Base-by-base conservation (phyloP, 768 basidiomycete species). In the Cystobasidium ongulense region DNA sequence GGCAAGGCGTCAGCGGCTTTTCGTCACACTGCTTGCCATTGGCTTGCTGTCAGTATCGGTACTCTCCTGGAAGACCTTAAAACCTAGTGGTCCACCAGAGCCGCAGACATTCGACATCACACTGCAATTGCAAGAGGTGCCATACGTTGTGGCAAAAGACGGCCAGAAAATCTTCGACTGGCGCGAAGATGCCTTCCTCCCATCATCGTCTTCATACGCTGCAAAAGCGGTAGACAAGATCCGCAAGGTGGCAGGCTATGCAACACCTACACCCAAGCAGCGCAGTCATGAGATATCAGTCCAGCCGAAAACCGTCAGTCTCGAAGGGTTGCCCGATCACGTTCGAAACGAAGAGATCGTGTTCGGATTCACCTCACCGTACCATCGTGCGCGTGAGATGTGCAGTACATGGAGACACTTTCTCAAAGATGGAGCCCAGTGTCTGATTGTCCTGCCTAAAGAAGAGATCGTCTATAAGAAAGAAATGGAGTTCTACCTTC, bases 401-500 rank as follows among this genome's bases (percentile, higher is more conserved):
- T 67, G 65, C 50, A 31, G 25, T 25, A 67, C 65, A 31, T 67
- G 65, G 65, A 67, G 27, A 25, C 65, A 67, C 65, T 67, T 67
- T 27, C 36, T 67, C 4, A 46, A 15, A 23, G 1, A 35, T 21
- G 41, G 74, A 35, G 72, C 77, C 46, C 35, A 46, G 0, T 78
- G 77, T 63, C 25, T 78, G n/a, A 61, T 78, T 35, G 50, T 76
- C 21, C 41, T 78, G 10, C 66, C 54, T 8, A n/a, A 27, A 21
- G 72, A 77, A 23, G 75, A 78, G 72, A 57, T 52, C 3, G 31
- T 27, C 1, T 27, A 17, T 15, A 75, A 76, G 25, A 54, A 74
- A 2, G 29, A 66, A 50, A 43, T 73, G 25, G 52, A 76, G 25
- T 46, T 53, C 38, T 33, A 43, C 21, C 18, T 72, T 1, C 15